A percentile compares a stretch with the other conserved stretches of the same genome.
Conservation (phyloP, 139 green algal genomes). For the Coelastrella sp. region DNA sequence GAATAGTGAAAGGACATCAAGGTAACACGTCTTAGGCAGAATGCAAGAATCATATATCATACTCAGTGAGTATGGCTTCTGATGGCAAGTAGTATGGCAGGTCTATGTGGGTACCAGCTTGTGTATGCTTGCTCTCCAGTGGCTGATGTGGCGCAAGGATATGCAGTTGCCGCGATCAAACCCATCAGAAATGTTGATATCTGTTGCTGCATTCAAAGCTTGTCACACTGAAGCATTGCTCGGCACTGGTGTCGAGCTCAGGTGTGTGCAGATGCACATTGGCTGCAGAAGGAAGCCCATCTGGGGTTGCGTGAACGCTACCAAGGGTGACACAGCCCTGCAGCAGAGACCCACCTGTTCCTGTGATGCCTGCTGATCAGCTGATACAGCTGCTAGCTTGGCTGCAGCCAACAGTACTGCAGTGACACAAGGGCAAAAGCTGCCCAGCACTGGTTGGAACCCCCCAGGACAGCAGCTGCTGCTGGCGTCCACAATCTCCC, state of each 20-base stretch:
- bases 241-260: not conserved
- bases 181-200: not conserved
- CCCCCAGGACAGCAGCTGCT: constrained; percentile 46
- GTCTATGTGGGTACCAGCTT: too few relatives aligned
- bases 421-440: constrained; percentile 41
- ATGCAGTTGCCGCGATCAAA: not conserved
- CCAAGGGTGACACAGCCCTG: not conserved
- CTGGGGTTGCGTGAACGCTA: not conserved
- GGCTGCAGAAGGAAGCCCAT: not conserved
- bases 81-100: not conserved
- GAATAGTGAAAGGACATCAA: not conserved
- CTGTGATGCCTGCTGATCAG: not conserved
- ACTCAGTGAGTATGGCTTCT: not conserved
- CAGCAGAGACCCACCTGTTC: not conserved
- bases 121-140: too few relatives aligned
- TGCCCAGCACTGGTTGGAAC: constrained; percentile 40
- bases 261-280: not conserved
- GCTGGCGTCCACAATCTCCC: constrained; percentile 35
- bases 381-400: not conserved
- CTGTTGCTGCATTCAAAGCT: not conserved
- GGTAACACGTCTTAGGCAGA: not conserved
- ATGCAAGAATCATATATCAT: not conserved
- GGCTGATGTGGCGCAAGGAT: not conserved
- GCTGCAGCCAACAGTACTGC: constrained; percentile 31
- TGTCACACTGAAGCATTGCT: not conserved